Evolutionary conservation across 129 eudicot species (phyloP), one percentile per base, ranked within the genome.

Genomic region (Artemisia tridentata): DNA sequence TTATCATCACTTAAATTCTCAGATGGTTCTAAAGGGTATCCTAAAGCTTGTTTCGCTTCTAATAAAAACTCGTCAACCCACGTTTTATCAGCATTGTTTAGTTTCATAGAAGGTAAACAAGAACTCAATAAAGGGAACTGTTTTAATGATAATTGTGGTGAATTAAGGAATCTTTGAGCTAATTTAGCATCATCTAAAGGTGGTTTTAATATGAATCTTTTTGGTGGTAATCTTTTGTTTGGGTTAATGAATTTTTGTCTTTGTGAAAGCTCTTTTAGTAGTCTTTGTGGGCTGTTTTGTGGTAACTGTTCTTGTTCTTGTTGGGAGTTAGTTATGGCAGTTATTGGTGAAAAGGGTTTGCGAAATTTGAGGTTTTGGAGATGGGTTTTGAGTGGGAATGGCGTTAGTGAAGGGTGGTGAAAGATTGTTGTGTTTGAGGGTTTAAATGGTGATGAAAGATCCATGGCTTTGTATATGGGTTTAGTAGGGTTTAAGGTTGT

Each of bases 51-150:
- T 61, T 95, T 95, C 0, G 91, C 97, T 65, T 95, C 99, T 0
- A 90, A 85, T 58, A 95, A 66, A 73, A 79, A 95, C 88, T 95
- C 99, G 65, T 90, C 96, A 2, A 95, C 86, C 99, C 99, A 95
- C 1, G 85, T 90, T 27, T 82, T 81, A 63, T 95, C 99, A 4
- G 90, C 91, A 74, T 88, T 90, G 88, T 88, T 95, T 4, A 95
- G 74, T 49, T 79, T 68, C 59, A 81, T 59, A 0, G 97, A 81
- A 0, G 99, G 99, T 17, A 95, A 81, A 77, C 99, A 95, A 56
- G 97, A 95, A 69, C 97, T 90, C 62, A 95, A 59, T 46, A 95
- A 81, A 58, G 99, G 99, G 74, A 95, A 95, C 5, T 90, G 75
- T 59, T 95, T 95, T 17, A 95, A 81, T 7, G 99, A 88, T 69